Evolutionary conservation across 768 basidiomycete species (phyloP).

Genomic region (Lactarius deliciosus): DNA sequence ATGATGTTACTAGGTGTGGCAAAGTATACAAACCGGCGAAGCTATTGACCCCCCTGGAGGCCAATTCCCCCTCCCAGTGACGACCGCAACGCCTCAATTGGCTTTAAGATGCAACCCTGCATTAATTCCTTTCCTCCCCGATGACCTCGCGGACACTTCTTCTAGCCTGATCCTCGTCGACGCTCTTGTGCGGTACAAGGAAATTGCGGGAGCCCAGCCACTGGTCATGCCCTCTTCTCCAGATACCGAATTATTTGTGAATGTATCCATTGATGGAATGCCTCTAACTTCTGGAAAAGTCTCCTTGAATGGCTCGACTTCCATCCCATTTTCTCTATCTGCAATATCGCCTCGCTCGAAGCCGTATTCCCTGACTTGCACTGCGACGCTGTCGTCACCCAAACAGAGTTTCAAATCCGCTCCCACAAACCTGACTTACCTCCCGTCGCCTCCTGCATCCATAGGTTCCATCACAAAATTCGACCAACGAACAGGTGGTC

Average conservation of each 20-base stretch:
- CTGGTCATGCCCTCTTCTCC: conserved; percentile 32
- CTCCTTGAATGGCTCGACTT: conserved; percentile 41
- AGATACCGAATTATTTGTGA: conserved; percentile 31
- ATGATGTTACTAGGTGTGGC: conserved; percentile 42
- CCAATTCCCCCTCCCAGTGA: conserved; percentile 41
- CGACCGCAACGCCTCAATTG: conserved; percentile 41
- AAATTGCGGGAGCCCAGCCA: conserved; percentile 39
- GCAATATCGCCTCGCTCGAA: conserved; percentile 35
- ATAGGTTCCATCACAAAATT: conserved; percentile 47
- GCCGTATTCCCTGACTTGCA: conserved; percentile 39
- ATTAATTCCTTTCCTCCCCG: conserved; percentile 48
- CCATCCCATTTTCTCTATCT: conserved; percentile 39
- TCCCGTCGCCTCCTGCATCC: conserved; percentile 39
- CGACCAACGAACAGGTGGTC: conserved; percentile 46
- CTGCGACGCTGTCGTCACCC: conserved; percentile 32
- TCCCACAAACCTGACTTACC: conserved; percentile 40
- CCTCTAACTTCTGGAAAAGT: conserved; percentile 34
- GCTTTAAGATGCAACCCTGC: conserved; percentile 49
- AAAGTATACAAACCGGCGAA: conserved; percentile 48
- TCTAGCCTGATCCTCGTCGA: conserved; percentile 41
- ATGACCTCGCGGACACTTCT: conserved; percentile 34
- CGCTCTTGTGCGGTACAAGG: conserved; percentile 38
- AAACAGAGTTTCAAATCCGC: conserved; percentile 37
- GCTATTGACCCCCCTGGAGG: conserved; percentile 47
- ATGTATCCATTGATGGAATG: conserved; percentile 35